Conservation (phyloP, 2,329 filamentous ascomycete genomes). For the Neofusicoccum laricinum region DNA sequence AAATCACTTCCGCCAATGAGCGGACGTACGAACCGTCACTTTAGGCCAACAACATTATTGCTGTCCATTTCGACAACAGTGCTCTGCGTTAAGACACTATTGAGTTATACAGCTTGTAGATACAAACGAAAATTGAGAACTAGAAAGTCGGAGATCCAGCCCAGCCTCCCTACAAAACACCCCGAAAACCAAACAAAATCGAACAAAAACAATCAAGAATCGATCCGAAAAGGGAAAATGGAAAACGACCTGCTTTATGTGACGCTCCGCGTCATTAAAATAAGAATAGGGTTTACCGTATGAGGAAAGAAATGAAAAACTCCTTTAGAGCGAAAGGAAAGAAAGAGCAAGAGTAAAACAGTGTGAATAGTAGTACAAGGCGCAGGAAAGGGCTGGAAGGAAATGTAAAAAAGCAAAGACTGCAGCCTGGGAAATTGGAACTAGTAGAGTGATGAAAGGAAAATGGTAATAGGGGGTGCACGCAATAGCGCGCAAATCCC, state of each 20-base stretch:
- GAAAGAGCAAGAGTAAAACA: neutral
- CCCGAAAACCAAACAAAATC: neutral
- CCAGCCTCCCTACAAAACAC: slow-evolving; percentile 12
- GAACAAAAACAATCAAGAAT: neutral
- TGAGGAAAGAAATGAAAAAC: neutral
- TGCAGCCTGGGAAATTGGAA: slow-evolving; percentile 2
- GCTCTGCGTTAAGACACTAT: slow-evolving; percentile 11
- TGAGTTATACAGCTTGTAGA: slow-evolving; percentile 9
- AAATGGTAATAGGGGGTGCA: neutral
- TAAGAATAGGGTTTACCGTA: neutral
- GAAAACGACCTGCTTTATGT: neutral
- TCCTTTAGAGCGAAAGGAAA: neutral
- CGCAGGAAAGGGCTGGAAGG: slow-evolving; percentile 2
- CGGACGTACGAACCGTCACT: neutral
- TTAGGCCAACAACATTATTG: neutral
- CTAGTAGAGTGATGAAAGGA: neutral
- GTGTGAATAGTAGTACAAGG: slow-evolving; percentile 10
- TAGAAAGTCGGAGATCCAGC: slow-evolving; percentile 1
- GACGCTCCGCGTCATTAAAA: slow-evolving; percentile 11
- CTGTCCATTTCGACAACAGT: slow-evolving; percentile 4
- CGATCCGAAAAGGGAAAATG: neutral
- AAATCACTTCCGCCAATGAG: neutral
- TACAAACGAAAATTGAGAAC: slow-evolving; percentile 10
- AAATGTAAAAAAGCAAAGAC: neutral
- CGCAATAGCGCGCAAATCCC: neutral